Conservation (phyloP, 257 asterid species). For the Solanum pennellii region DNA sequence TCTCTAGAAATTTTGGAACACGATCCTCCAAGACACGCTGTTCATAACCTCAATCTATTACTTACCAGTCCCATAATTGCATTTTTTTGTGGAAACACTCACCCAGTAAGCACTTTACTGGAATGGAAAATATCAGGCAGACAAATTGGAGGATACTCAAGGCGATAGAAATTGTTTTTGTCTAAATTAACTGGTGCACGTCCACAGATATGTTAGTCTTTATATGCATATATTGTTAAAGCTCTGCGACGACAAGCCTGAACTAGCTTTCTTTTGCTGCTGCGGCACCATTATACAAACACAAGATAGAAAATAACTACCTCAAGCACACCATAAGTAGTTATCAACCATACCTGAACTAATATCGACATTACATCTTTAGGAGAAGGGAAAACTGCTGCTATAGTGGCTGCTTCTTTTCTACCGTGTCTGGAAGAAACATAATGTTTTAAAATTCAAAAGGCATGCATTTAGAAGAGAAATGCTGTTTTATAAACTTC, state of each 20-base stretch:
- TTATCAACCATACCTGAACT: slow-evolving; percentile 62
- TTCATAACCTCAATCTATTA: not conserved
- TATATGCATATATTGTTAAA: not conserved
- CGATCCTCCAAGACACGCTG: slow-evolving; percentile 98
- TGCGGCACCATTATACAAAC: not conserved
- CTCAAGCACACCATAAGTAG: slow-evolving; percentile 5
- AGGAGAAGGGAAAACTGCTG: slow-evolving; percentile 94
- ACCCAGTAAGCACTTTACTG: not conserved
- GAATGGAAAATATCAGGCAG: not conserved
- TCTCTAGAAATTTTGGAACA: slow-evolving; percentile 88
- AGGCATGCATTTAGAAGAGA: not conserved
- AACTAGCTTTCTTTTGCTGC: not conserved
- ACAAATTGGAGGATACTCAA: not conserved
- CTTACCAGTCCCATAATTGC: not conserved
- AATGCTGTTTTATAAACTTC: slow-evolving; percentile 1
- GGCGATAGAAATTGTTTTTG: not conserved
- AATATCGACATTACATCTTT: slow-evolving; percentile 95
- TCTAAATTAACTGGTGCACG: not conserved
- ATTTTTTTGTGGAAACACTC: not conserved
- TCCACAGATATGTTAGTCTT: not conserved
- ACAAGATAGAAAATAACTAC: not conserved
- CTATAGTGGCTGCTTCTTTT: slow-evolving; percentile 95
- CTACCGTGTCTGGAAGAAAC: slow-evolving; percentile 68
- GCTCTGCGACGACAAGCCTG: not conserved
- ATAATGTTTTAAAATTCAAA: slow-evolving; percentile 1